Evolutionary conservation across 306 rosid genomes (phyloP), one percentile per base, ranked within the genome.

Genomic region (Rosa multiflora): DNA sequence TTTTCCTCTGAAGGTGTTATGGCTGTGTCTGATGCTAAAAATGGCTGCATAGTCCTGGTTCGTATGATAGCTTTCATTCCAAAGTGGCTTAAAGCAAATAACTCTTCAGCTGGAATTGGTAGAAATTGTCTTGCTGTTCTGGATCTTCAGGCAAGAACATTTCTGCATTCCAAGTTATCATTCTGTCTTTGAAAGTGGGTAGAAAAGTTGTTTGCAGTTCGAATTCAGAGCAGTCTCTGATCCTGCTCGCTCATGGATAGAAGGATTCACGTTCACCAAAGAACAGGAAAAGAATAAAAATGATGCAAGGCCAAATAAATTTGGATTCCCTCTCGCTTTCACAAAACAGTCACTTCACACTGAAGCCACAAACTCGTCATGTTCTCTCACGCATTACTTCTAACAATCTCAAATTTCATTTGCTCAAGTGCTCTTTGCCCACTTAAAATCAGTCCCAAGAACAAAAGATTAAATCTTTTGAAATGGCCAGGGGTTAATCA

Each of bases 141-240:
- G 20, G 29, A 69, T 37, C 83, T 85, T 51, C 55, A 5, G 15
- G 83, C 67, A 21, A 46, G 7, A 49, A 70, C 82, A 23, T 61
- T 15, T 26, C 15, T 61, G 67, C 15, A 26, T 4, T 23, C 7
- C 4, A 13, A 13, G 55, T 14, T 49, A 14, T 1, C 55, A 48
- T 0, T 49, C 18, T 49, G 17, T 14, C 18, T 1, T 0, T 49
- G 20, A 4, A 49, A 49, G 4, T 49, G 55, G 55, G 20, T 5
- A 14, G 4, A 14, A 49, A 49, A 49, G 17, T 14, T 49, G 55
- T 5, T 48, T 48, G 15, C 52, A 12, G 52, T 48, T 48, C 0
- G 15, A 48, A 11, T 15, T 48, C 5, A 46, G 49, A 48, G 52
- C 4, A 48, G 52, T 48, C 52, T 48, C 52, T 3, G 17, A 48